Evolutionary conservation across 1,284 basidiomycete genomes (phyloP), one percentile per base, ranked within the genome.

Genomic region (Malassezia japonica): DNA sequence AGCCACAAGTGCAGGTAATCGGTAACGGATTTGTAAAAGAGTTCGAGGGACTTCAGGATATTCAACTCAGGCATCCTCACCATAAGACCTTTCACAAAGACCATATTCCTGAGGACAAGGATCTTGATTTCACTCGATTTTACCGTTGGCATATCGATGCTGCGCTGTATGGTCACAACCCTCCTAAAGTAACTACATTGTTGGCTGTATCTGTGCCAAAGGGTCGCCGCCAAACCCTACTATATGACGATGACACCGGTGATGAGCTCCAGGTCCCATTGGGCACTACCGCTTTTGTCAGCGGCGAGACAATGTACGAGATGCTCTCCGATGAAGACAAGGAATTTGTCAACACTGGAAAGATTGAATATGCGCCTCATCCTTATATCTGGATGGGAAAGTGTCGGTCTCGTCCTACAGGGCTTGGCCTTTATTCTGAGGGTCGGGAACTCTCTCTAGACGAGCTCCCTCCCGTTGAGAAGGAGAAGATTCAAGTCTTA

Each of bases 221-320:
- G 27, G 88, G 87, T 1, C 69, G 76, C 2, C 66, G 59, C 16
- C 88, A 91, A 77, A 78, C 77, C 1, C 80, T 83, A 50, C 76
- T 85, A 41, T 92, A 94, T 72, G 89, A 92, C 66, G 89, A 92
- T 72, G 87, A 86, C 2, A 85, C 86, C 0, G 84, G 83, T 0
- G 87, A 92, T 57, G 83, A 84, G 74, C 75, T 91, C 1, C 67
- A 78, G 7, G 86, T 92, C 0, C 86, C 89, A 2, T 78, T 89
- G 6, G 88, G 87, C 1, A 87, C 86, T 1, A 94, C 89, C 0
- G 86, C 83, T 9, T 91, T 59, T 33, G 57, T 61, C 21, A 57
- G 50, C 12, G 88, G 87, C 4, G 80, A 79, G 75, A 84, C 80
- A 33, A 91, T 89, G 82, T 91, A 92, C 64, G 82, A 88, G 39